Evolutionary conservation across 139 green algal species (phyloP), one percentile per base, ranked within the genome.

Genomic region (Protoeuglena noctilucae): DNA sequence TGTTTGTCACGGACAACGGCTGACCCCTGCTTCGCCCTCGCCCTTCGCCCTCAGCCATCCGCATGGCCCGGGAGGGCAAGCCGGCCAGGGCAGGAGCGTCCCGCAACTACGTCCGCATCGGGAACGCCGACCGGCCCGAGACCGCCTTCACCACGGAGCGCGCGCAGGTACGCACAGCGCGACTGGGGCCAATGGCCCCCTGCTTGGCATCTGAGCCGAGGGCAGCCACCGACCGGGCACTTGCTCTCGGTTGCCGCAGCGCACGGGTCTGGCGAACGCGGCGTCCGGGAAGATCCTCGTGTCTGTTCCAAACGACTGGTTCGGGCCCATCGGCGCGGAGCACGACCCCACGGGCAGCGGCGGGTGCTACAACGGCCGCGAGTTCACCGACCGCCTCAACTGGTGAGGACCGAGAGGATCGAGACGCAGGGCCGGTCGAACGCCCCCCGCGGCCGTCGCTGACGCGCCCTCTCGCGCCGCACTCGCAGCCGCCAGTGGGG

Each of bases 401-500:
- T 52, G 46, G n/a, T n/a, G n/a, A n/a, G n/a, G n/a, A n/a, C n/a
- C n/a, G n/a, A n/a, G n/a, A n/a, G n/a, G n/a, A n/a, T n/a, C n/a
- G n/a, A n/a, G n/a, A n/a, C n/a, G n/a, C n/a, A n/a, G n/a, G n/a
- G n/a, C n/a, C n/a, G n/a, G n/a, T n/a, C n/a, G n/a, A n/a, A n/a
- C n/a, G n/a, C n/a, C n/a, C n/a, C n/a, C n/a, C n/a, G n/a, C n/a
- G n/a, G n/a, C n/a, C n/a, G n/a, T n/a, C n/a, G n/a, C n/a, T n/a
- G n/a, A n/a, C n/a, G n/a, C n/a, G n/a, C n/a, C n/a, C n/a, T n/a
- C n/a, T n/a, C n/a, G n/a, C n/a, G n/a, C n/a, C n/a, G n/a, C n/a
- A n/a, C n/a, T n/a, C n/a, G n/a, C n/a, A n/a, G n/a, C 46, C 46
- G 46, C 12, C 46, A 52, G 46, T 52, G 22, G 21, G 46, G 46